phyloP scores from a whole-genome alignment of 441 rosid species.

The Populus tomentosa region DNA sequence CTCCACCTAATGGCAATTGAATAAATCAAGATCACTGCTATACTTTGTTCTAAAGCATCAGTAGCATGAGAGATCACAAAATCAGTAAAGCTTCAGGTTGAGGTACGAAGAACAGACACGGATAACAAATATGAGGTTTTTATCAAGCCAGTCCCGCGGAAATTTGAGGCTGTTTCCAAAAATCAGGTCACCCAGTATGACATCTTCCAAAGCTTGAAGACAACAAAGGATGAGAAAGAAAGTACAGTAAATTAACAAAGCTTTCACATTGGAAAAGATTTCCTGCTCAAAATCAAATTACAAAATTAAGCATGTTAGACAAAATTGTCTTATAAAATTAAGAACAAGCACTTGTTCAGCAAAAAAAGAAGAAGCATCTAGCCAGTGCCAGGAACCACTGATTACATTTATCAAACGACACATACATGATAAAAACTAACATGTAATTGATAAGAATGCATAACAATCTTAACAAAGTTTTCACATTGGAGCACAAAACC shows the following conservation, averaged over 20 bases:
- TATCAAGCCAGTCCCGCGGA: background rate
- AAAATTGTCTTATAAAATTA: too few species aligned
- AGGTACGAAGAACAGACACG: background rate
- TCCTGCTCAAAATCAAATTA: background rate
- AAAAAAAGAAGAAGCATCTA: too few species aligned
- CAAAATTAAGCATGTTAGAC: too few species aligned
- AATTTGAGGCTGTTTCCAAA: background rate
- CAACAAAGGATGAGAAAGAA: background rate
- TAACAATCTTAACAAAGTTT: too few species aligned
- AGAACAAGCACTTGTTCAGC: too few species aligned
- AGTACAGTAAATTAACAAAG: background rate
- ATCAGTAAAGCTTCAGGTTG: background rate
- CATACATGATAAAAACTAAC: background rate
- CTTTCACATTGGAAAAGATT: background rate
- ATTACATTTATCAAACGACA: background rate
- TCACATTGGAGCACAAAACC: background rate
- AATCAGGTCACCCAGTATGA: background rate
- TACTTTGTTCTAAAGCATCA: background rate
- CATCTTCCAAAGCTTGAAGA: background rate
- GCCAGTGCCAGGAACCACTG: too few species aligned
- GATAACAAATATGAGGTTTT: background rate
- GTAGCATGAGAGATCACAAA: background rate
- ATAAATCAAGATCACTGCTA: constrained; percentile 3
- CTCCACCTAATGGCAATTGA: background rate
- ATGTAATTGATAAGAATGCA: background rate